These are phyloP conservation scores for Sporothrix sp. DNA, from an alignment of 2,329 filamentous ascomycete genomes.

Conservation along the genomic window DNA sequence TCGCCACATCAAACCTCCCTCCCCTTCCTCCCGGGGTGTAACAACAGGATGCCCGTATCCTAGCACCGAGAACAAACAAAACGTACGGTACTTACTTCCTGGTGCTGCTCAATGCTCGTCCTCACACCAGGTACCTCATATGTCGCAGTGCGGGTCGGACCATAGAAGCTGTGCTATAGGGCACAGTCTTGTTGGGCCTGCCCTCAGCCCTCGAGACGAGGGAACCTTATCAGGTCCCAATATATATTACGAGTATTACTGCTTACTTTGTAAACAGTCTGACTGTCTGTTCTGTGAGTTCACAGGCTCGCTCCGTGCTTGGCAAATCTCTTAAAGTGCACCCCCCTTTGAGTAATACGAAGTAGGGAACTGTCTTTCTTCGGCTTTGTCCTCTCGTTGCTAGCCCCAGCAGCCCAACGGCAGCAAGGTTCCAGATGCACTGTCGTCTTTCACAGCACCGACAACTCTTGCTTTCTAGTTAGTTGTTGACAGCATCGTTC, in stretches of 20 bases:
- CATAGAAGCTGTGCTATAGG: constrained; percentile 14
- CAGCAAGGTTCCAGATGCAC: constrained; percentile 9
- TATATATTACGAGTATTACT: constrained; percentile 10
- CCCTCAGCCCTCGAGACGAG: constrained; percentile 9
- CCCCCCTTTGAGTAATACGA: background rate
- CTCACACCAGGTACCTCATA: constrained; percentile 1
- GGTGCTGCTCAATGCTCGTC: background rate
- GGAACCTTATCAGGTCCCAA: constrained; percentile 14
- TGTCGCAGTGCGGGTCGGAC: constrained; percentile 6
- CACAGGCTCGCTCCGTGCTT: background rate
- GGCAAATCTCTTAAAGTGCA: constrained; percentile 3
- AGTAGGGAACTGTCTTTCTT: background rate
- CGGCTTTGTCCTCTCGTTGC: constrained; percentile 4
- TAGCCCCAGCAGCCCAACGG: constrained; percentile 8
- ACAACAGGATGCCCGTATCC: constrained; percentile 9
- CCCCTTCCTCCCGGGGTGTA: background rate
- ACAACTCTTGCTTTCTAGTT: background rate
- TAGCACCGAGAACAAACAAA: constrained; percentile 14
- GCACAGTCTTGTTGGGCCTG: constrained; percentile 6
- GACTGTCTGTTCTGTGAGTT: background rate
- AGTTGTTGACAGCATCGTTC: constrained; percentile 4
- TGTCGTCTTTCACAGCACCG: constrained; percentile 3
- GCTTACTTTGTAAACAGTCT: too few relatives aligned
- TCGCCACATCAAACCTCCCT: background rate
- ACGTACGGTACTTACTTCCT: constrained; percentile 7